A percentile compares a stretch with the other conserved stretches of the same genome.
phyloP scores from a whole-genome alignment of 2,329 filamentous ascomycete genomes.

The Paraconiothyrium brasiliense region DNA sequence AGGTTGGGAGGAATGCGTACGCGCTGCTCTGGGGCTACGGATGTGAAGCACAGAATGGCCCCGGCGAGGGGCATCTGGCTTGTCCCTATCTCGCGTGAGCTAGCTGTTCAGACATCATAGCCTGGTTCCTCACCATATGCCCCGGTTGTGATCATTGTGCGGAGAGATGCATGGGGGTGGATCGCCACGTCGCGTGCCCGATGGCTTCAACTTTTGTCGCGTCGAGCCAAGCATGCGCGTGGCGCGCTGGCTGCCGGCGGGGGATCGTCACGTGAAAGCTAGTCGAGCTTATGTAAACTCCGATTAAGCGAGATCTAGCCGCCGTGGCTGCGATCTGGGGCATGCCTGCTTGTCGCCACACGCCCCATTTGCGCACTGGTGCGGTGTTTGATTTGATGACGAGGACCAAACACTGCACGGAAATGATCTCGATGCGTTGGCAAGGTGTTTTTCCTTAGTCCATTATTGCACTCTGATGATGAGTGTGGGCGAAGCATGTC shows the following conservation, averaged over 20 bases:
- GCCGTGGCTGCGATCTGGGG: conserved; percentile 17
- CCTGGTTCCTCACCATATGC: conserved; percentile 36
- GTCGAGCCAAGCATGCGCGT: conserved; percentile 11
- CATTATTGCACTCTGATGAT: not conserved
- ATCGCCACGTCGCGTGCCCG: conserved; percentile 24
- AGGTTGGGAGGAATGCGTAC: conserved; percentile 56
- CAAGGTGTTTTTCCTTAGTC: not conserved
- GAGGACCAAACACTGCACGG: not conserved
- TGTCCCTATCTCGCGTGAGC: conserved; percentile 36
- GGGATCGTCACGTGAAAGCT: conserved; percentile 18
- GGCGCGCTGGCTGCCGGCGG: conserved; percentile 15
- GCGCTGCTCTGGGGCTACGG: conserved; percentile 79
- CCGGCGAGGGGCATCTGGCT: conserved; percentile 58
- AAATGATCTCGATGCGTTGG: not conserved
- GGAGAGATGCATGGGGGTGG: conserved; percentile 26
- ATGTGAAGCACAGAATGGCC: conserved; percentile 87
- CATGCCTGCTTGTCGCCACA: conserved; percentile 8
- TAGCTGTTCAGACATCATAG: not conserved
- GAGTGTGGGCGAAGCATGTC: conserved; percentile 1
- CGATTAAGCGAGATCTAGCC: conserved; percentile 22
- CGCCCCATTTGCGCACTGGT: not conserved
- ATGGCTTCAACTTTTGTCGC: conserved; percentile 6
- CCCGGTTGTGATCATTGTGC: conserved; percentile 36
- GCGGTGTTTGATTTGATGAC: conserved; percentile 7
- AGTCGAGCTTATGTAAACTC: conserved; percentile 9